Evolutionary conservation across 148 eudicot genomes (phyloP).

Genomic region (Linanthus parryae): DNA sequence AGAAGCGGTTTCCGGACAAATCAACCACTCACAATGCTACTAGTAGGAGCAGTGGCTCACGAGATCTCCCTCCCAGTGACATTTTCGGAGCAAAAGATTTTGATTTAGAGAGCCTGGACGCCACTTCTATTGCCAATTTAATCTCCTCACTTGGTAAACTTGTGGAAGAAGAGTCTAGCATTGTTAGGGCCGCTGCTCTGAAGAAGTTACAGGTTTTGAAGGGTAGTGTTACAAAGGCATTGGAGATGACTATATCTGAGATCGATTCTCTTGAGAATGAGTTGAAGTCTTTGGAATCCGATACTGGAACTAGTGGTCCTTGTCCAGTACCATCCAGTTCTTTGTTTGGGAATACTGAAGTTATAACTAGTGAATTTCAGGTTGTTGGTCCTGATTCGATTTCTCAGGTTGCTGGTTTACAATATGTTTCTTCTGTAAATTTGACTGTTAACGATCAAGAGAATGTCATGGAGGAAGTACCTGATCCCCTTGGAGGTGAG

Average conservation of each 20-base stretch:
- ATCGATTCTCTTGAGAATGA: conserved; percentile 83
- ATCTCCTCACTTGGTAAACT: conserved; percentile 49
- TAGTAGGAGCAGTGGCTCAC: conserved; percentile 38
- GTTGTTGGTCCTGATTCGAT: conserved; percentile 14
- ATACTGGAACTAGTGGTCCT: conserved; percentile 16
- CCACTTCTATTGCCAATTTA: conserved; percentile 36
- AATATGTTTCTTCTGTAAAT: conserved; percentile 30
- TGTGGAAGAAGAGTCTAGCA: conserved; percentile 46
- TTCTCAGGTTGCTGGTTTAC: conserved; percentile 35
- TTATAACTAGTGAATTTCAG: conserved; percentile 28
- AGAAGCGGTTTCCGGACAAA: conserved; percentile 33
- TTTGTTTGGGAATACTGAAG: conserved; percentile 21
- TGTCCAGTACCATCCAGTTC: conserved; percentile 34
- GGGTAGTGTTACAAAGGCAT: conserved; percentile 49
- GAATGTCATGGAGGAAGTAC: conserved; percentile 28
- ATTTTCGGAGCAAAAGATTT: conserved; percentile 34
- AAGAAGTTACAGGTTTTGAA: conserved; percentile 60
- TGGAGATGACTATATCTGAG: conserved; percentile 74
- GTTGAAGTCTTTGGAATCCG: conserved; percentile 38
- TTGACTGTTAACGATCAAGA: no score
- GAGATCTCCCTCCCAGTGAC: conserved; percentile 30
- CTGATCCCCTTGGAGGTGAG: conserved; percentile 15
- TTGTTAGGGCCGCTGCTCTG: conserved; percentile 40
- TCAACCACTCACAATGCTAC: conserved; percentile 32
- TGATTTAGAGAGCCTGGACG: conserved; percentile 43